Conservation (phyloP, 306 rosid genomes). For the Cucurbita maxima region DNA sequence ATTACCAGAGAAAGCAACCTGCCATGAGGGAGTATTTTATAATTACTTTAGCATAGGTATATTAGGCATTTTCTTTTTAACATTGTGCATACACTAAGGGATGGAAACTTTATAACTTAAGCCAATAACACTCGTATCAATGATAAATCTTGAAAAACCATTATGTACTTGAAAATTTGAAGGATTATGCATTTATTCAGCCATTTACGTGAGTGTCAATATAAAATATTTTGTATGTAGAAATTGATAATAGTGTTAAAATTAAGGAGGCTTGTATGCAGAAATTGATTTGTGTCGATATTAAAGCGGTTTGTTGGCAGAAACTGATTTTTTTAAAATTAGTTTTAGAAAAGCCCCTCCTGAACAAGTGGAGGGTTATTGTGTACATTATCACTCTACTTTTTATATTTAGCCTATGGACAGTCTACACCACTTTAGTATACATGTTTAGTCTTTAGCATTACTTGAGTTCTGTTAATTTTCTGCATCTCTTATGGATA, state of each 20-base stretch:
- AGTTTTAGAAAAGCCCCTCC: background rate
- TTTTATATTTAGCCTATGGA: background rate
- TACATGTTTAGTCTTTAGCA: background rate
- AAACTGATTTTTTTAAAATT: background rate
- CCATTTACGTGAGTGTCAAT: background rate
- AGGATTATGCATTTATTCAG: background rate
- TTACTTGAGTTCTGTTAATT: background rate
- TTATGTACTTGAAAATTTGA: background rate
- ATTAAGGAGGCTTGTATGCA: background rate
- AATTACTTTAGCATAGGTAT: constrained; percentile 95
- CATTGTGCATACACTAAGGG: background rate
- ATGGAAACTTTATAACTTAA: background rate
- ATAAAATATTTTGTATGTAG: background rate
- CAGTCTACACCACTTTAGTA: background rate
- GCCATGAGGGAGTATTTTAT: constrained; percentile 83
- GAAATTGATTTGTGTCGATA: background rate
- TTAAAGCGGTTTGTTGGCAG: background rate
- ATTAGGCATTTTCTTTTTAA: background rate
- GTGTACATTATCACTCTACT: background rate
- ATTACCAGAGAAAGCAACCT: constrained; percentile 45
- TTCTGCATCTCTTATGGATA: background rate
- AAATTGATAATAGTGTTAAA: background rate
- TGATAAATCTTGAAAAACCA: background rate
- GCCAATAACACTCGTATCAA: background rate
- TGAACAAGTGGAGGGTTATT: background rate